These are phyloP conservation scores for Cicer bijugum DNA, from an alignment of 306 rosid genomes.

Conservation along the genomic window DNA sequence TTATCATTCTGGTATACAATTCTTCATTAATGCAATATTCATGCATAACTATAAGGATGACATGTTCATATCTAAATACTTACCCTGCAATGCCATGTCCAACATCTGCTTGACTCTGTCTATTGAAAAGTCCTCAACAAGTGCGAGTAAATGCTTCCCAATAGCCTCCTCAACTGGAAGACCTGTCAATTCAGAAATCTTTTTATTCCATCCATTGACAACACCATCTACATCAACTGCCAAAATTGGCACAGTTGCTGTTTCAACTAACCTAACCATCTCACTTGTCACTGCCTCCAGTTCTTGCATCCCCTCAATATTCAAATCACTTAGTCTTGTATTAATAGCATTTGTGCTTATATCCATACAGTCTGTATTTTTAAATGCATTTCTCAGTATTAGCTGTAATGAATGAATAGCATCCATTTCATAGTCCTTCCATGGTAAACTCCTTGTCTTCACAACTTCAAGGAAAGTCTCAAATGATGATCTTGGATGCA, in stretches of 20 bases:
- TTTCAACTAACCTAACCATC: constrained; percentile 93
- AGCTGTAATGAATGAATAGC: constrained; percentile 98
- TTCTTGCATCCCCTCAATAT: not conserved
- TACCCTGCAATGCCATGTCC: not conserved
- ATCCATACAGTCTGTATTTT: constrained; percentile 48
- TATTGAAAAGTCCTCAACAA: constrained; percentile 27
- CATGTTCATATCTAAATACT: not conserved
- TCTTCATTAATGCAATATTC: not conserved
- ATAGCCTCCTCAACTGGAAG: constrained; percentile 7
- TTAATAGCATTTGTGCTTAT: not conserved
- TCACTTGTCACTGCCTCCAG: constrained; percentile 72
- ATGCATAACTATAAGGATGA: not conserved
- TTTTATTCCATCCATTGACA: not conserved
- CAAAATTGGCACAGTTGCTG: constrained; percentile 70
- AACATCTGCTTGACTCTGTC: not conserved
- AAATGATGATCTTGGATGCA: constrained; percentile 98
- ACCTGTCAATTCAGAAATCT: not conserved
- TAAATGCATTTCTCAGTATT: constrained; percentile 82
- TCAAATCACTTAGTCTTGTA: not conserved
- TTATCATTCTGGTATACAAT: not conserved
- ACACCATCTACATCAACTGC: not conserved
- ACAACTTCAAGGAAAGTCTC: constrained; percentile 97
- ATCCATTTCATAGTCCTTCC: constrained; percentile 98
- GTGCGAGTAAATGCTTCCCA: constrained; percentile 54
- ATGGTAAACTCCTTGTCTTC: constrained; percentile 74